Conservation (phyloP, 257 asterid genomes). For the Galeopsis tetrahit region DNA sequence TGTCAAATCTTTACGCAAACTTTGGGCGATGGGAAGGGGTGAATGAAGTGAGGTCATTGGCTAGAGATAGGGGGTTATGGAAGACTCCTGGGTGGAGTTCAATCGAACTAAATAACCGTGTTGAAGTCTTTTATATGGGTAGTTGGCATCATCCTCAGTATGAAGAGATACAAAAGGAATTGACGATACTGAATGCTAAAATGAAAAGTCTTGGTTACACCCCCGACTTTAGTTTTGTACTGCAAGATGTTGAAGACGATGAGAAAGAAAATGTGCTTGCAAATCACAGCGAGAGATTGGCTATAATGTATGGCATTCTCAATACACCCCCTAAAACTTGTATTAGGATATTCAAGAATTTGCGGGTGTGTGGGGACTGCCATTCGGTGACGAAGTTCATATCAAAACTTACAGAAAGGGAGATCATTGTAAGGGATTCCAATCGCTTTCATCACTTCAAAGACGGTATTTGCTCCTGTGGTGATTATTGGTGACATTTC, state of each 20-base stretch:
- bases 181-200: slow-evolving; percentile 53
- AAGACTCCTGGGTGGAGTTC: slow-evolving; percentile 84
- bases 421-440: slow-evolving; percentile 67
- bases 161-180: slow-evolving; percentile 57
- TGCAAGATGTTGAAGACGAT: slow-evolving; percentile 87
- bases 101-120: slow-evolving; percentile 47
- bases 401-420: slow-evolving; percentile 58
- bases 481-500: slow-evolving; percentile 58
- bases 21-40: slow-evolving; percentile 73
- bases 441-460: slow-evolving; percentile 72
- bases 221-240: slow-evolving; percentile 73
- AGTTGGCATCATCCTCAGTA: slow-evolving; percentile 64
- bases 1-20: slow-evolving; percentile 83
- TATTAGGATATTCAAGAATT: slow-evolving; percentile 56
- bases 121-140: slow-evolving; percentile 65
- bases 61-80: slow-evolving; percentile 59
- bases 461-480: slow-evolving; percentile 65
- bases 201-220: slow-evolving; percentile 66
- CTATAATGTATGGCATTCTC: slow-evolving; percentile 72
- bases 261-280: slow-evolving; percentile 75
- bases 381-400: slow-evolving; percentile 58
- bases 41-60: slow-evolving; percentile 71
- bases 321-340: slow-evolving; percentile 60
- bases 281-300: slow-evolving; percentile 82
- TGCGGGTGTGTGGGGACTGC: slow-evolving; percentile 70